Evolutionary conservation across 345 rosid genomes (phyloP).

Genomic region (Kandelia obovata): DNA sequence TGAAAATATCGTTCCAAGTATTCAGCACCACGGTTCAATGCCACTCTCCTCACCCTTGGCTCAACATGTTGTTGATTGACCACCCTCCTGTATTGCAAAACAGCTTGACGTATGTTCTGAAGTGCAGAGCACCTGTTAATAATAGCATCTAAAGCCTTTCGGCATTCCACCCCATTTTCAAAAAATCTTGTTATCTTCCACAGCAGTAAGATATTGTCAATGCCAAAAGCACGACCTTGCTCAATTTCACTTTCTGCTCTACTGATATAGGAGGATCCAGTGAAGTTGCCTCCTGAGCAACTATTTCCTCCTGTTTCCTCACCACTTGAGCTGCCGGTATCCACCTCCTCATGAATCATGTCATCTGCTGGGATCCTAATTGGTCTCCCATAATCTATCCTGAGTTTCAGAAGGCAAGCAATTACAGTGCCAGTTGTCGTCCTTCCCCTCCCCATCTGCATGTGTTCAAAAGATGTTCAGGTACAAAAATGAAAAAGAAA

Average conservation of each 20-base stretch:
- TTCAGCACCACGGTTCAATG: constrained; percentile 92
- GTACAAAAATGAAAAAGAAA: neutral
- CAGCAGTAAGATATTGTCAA: constrained; percentile 75
- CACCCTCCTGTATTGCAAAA: constrained; percentile 72
- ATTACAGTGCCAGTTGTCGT: constrained; percentile 99
- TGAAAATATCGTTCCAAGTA: constrained; percentile 86
- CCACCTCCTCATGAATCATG: constrained; percentile 55
- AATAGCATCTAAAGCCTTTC: constrained; percentile 89
- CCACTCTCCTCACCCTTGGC: constrained; percentile 84
- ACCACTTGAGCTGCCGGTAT: constrained; percentile 79
- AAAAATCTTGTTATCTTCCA: constrained; percentile 94
- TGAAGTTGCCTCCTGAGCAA: constrained; percentile 55
- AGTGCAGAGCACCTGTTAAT: constrained; percentile 94
- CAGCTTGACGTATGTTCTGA: constrained; percentile 96
- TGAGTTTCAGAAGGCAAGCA: constrained; percentile 92
- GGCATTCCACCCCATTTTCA: constrained; percentile 84
- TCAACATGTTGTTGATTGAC: constrained; percentile 93
- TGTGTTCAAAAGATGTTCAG: constrained; percentile 16
- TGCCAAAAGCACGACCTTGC: constrained; percentile 71
- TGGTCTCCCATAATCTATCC: constrained; percentile 84
- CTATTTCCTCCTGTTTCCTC: constrained; percentile 65
- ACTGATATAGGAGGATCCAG: constrained; percentile 27
- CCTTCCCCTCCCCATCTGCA: constrained; percentile 98
- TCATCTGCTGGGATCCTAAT: constrained; percentile 59
- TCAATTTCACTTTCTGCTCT: constrained; percentile 41